Evolutionary conservation across 176 grass and related monocot genomes (phyloP).

Genomic region (Phoenix dactylifera): DNA sequence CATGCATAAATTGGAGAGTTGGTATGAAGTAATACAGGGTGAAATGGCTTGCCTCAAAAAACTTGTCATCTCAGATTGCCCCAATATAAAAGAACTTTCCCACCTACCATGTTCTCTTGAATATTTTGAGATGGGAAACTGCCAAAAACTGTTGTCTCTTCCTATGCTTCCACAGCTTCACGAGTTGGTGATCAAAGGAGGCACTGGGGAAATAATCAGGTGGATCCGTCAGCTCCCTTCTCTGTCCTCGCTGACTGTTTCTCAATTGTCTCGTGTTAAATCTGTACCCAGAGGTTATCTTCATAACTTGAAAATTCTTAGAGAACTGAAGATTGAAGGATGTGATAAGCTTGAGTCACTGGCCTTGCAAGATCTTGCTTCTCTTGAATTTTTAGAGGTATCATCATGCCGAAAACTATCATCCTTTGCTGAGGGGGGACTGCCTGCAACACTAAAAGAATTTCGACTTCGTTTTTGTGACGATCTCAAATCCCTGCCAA

Average conservation of each 20-base stretch:
- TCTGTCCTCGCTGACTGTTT: conserved; percentile 9
- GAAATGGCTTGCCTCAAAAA: too few species aligned
- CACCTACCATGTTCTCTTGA: too few species aligned
- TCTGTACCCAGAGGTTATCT: too few species aligned
- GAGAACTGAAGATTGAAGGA: too few species aligned
- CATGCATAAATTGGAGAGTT: conserved; percentile 18
- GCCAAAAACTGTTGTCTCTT: conserved; percentile 4
- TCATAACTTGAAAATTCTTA: too few species aligned
- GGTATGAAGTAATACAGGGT: too few species aligned
- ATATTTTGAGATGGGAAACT: conserved; percentile 22
- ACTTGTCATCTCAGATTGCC: too few species aligned
- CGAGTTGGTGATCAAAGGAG: not conserved
- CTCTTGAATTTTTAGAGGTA: conserved; percentile 15
- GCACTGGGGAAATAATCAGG: not conserved
- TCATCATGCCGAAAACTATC: conserved; percentile 27
- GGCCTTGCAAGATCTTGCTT: not conserved
- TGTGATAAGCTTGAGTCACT: too few species aligned
- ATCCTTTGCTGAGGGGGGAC: conserved; percentile 3
- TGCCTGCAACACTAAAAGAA: conserved; percentile 6
- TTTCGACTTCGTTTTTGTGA: conserved; percentile 12
- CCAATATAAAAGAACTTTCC: too few species aligned
- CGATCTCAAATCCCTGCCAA: conserved; percentile 18
- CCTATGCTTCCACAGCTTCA: not conserved
- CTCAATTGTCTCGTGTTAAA: too few species aligned
- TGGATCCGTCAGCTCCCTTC: conserved; percentile 12